Conservation (phyloP, 2,329 filamentous ascomycete species). For the Huntiella savannae region DNA sequence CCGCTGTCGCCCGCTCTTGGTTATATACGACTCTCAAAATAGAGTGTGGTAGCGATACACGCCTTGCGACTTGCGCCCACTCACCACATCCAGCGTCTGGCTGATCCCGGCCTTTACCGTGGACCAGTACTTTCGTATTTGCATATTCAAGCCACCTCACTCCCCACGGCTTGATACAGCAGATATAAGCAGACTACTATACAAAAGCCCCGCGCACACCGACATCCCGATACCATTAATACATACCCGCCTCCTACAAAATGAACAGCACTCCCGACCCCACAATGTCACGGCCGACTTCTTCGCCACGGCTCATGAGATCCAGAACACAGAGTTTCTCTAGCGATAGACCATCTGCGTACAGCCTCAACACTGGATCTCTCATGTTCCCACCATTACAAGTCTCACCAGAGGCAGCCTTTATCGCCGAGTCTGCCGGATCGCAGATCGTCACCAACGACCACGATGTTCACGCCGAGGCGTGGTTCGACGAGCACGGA, state of each 20-base stretch:
- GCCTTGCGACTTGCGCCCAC: no score
- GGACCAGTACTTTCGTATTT: no score
- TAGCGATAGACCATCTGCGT: constrained; percentile 48
- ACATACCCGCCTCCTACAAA: constrained; percentile 1
- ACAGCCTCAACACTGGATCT: constrained; percentile 33
- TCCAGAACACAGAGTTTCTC: constrained; percentile 46
- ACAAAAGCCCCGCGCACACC: background rate
- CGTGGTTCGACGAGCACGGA: constrained; percentile 50
- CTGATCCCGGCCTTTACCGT: no score
- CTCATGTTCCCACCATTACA: constrained; percentile 46
- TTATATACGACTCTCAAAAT: no score
- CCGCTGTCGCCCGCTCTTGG: no score
- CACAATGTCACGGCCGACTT: constrained; percentile 18
- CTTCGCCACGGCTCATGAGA: constrained; percentile 20
- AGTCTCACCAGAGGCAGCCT: constrained; percentile 61
- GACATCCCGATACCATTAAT: background rate
- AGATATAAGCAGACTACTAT: no score
- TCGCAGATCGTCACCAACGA: constrained; percentile 83
- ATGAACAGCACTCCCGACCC: constrained; percentile 8
- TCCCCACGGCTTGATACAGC: no score
- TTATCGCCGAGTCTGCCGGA: constrained; percentile 73
- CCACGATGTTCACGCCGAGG: constrained; percentile 53
- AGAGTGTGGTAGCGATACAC: no score
- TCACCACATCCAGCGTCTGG: no score
- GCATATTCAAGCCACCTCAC: no score